Conservation (phyloP, 2,329 filamentous ascomycete species). For the Didymella segeticola region DNA sequence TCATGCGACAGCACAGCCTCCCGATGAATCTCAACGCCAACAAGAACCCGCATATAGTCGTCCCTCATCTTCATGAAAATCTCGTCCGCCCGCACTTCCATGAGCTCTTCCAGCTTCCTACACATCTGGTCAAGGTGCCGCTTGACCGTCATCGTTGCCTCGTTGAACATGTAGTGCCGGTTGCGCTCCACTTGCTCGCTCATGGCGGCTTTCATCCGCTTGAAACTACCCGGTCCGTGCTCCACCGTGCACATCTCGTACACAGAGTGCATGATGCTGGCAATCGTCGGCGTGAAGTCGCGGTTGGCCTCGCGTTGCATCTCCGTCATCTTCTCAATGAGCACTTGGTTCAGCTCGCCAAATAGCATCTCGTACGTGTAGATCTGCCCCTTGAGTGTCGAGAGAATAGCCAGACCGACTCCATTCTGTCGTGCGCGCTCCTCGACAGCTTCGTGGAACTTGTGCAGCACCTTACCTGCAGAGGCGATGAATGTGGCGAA, state of each 20-base stretch:
- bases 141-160: slow-evolving; percentile 53
- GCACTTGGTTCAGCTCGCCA: slow-evolving; percentile 40
- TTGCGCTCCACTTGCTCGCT: slow-evolving; percentile 49
- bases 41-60: slow-evolving; percentile 50
- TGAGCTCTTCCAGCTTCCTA: slow-evolving; percentile 51
- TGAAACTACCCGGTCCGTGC: slow-evolving; percentile 55
- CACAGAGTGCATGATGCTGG: slow-evolving; percentile 52
- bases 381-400: slow-evolving; percentile 52
- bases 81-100: slow-evolving; percentile 55
- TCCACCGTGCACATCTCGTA: slow-evolving; percentile 58
- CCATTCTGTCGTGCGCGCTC: slow-evolving; percentile 49
- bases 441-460: slow-evolving; percentile 55
- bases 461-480: slow-evolving; percentile 41
- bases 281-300: slow-evolving; percentile 59
- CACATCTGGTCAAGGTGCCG: slow-evolving; percentile 52
- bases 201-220: slow-evolving; percentile 63
- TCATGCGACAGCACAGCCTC: slow-evolving; percentile 18
- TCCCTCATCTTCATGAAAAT: slow-evolving; percentile 46
- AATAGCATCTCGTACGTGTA: slow-evolving; percentile 53
- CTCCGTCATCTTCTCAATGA: slow-evolving; percentile 51
- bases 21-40: slow-evolving; percentile 25
- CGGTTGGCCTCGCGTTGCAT: slow-evolving; percentile 62
- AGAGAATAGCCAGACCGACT: slow-evolving; percentile 49
- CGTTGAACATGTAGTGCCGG: slow-evolving; percentile 58
- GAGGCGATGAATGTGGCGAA: slow-evolving; percentile 47